Conservation (phyloP, 1,284 basidiomycete species). For the Flammula alnicola region DNA sequence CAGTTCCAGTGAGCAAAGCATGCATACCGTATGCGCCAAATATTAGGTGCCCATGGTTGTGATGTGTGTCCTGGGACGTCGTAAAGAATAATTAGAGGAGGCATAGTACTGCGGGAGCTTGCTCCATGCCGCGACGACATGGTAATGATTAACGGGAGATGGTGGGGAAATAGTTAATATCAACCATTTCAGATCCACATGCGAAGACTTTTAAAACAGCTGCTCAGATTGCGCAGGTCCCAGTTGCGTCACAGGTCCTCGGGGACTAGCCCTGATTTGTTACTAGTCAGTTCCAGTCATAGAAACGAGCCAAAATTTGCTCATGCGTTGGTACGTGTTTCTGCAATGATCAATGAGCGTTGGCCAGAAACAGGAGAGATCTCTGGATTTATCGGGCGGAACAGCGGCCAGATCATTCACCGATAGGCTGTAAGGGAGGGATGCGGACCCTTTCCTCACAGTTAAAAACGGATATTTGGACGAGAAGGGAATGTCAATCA, state of each 20-base stretch:
- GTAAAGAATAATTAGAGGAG: slow-evolving; percentile 64
- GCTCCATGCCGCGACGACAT: slow-evolving; percentile 24
- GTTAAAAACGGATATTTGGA: slow-evolving; percentile 20
- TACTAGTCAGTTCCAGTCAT: slow-evolving; percentile 27
- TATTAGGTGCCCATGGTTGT: slow-evolving; percentile 74
- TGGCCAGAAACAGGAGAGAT: slow-evolving; percentile 29
- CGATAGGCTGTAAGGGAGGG: slow-evolving; percentile 21
- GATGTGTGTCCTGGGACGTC: slow-evolving; percentile 63
- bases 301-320: slow-evolving; percentile 21
- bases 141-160: slow-evolving; percentile 8
- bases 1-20: not conserved
- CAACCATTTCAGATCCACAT: slow-evolving; percentile 7
- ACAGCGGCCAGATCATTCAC: slow-evolving; percentile 27
- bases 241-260: slow-evolving; percentile 23
- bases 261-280: slow-evolving; percentile 25
- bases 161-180: slow-evolving; percentile 12
- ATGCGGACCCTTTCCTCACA: slow-evolving; percentile 22
- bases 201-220: slow-evolving; percentile 19
- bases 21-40: slow-evolving; percentile 57
- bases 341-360: slow-evolving; percentile 30
- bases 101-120: slow-evolving; percentile 26
- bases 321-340: slow-evolving; percentile 20
- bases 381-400: slow-evolving; percentile 21
- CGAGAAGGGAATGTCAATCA: slow-evolving; percentile 19
- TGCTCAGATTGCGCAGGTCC: slow-evolving; percentile 8